Evolutionary conservation across 139 green algal species (phyloP).

Genomic region (Chlorella ohadii): DNA sequence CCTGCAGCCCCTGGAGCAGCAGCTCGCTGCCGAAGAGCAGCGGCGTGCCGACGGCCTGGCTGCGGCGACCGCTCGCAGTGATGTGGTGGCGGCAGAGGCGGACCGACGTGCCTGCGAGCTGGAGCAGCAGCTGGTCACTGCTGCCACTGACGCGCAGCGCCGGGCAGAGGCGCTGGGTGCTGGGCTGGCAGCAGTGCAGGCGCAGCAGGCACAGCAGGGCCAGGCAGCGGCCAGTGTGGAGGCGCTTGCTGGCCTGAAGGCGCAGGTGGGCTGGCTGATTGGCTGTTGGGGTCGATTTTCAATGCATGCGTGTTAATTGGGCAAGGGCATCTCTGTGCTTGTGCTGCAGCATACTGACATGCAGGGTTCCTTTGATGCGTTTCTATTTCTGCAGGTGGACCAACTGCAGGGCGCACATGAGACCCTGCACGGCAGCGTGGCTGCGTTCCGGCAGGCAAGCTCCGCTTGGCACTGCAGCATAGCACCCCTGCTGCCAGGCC

Average conservation of each 20-base stretch:
- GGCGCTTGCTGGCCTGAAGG: not conserved
- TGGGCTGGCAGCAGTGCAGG: not conserved
- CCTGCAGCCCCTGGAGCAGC: conserved; percentile 3
- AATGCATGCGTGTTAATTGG: no score
- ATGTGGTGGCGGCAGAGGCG: no score
- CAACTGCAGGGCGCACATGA: not conserved
- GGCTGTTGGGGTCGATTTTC: no score
- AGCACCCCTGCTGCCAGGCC: no score
- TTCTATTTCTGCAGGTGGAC: not conserved
- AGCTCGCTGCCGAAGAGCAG: not conserved
- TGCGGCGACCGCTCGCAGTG: no score
- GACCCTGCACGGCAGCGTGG: not conserved
- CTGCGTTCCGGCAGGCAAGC: not conserved
- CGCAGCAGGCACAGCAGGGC: not conserved
- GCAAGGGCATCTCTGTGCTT: no score
- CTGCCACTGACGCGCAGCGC: not conserved
- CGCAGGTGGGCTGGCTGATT: no score
- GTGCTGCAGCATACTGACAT: no score
- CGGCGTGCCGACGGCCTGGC: not conserved
- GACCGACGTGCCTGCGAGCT: not conserved
- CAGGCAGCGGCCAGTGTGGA: not conserved
- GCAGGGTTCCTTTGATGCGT: no score
- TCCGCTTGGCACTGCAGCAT: no score
- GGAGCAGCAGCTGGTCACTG: not conserved
- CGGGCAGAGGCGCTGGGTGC: not conserved